Evolutionary conservation across 2,329 filamentous ascomycete genomes (phyloP).

Genomic region (Fusarium paranaense): DNA sequence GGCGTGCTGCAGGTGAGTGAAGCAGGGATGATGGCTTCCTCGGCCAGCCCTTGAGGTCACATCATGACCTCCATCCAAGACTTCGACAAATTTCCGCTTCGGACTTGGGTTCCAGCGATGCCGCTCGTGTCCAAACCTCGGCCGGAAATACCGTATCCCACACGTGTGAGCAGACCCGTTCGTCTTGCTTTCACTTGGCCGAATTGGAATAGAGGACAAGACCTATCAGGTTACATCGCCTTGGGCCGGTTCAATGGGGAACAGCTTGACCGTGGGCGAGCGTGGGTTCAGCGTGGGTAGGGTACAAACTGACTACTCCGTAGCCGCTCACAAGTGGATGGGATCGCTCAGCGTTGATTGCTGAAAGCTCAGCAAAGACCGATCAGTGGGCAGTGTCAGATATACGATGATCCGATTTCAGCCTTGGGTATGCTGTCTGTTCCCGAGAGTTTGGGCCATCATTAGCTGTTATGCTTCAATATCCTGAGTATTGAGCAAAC

Average conservation of each 20-base stretch:
- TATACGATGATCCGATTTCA: not conserved
- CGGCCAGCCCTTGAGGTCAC: not conserved
- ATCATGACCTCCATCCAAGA: not conserved
- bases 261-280: not conserved
- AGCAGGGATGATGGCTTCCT: not conserved
- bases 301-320: not conserved
- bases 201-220: not conserved
- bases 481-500: not conserved
- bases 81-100: not conserved
- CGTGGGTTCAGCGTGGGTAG: not conserved
- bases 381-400: not conserved
- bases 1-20: constrained; percentile 3
- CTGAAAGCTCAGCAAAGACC: not conserved
- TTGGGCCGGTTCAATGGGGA: not conserved
- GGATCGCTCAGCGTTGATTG: not conserved
- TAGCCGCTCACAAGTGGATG: not conserved
- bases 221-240: constrained; percentile 3
- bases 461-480: not conserved
- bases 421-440: not conserved
- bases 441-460: not conserved
- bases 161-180: not conserved
- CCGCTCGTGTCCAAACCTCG: not conserved
- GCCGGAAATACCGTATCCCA: not conserved
- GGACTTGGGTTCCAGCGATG: not conserved
- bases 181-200: not conserved